Percentiles rank a stretch among this genome's conserved stretches.
phyloP scores from a whole-genome alignment of 805 yeast species.

The Myxozyma sirexii region DNA sequence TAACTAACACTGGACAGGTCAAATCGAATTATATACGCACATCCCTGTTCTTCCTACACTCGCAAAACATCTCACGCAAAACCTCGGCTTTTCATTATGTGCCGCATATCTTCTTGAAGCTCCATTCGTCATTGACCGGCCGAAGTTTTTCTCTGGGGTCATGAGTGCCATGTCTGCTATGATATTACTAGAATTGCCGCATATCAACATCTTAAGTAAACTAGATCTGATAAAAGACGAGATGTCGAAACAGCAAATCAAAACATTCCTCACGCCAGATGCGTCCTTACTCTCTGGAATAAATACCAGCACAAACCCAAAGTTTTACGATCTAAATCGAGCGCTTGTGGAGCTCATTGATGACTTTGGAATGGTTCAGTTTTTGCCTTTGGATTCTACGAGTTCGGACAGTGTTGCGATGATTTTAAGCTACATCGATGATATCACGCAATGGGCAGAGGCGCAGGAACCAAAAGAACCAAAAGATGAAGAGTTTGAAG shows the following conservation, averaged over 20 bases:
- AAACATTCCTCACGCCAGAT: constrained; percentile 88
- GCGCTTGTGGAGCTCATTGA: constrained; percentile 89
- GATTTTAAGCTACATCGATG: constrained; percentile 89
- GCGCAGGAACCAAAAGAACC: constrained; percentile 97
- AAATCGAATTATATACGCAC: constrained; percentile 91
- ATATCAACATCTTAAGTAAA: constrained; percentile 85
- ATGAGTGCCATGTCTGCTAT: constrained; percentile 97
- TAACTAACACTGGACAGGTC: constrained; percentile 41
- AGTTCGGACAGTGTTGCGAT: constrained; percentile 75
- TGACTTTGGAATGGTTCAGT: constrained; percentile 99
- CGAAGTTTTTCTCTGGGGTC: constrained; percentile 95
- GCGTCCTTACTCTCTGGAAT: constrained; percentile 68
- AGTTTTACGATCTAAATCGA: constrained; percentile 69
- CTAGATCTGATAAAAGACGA: constrained; percentile 77
- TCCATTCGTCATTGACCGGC: constrained; percentile 84
- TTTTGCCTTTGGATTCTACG: constrained; percentile 82
- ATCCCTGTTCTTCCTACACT: constrained; percentile 90
- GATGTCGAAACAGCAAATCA: constrained; percentile 71
- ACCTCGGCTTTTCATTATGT: constrained; percentile 82
- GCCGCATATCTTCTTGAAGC: constrained; percentile 93
- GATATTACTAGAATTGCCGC: constrained; percentile 94
- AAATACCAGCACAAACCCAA: constrained; percentile 57
- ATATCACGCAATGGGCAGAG: constrained; percentile 97
- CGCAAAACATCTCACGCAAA: constrained; percentile 78
- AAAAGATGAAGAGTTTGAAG: constrained; percentile 62